Base-by-base conservation (phyloP, 2,329 filamentous ascomycete genomes). In the Trichophyton simii region DNA sequence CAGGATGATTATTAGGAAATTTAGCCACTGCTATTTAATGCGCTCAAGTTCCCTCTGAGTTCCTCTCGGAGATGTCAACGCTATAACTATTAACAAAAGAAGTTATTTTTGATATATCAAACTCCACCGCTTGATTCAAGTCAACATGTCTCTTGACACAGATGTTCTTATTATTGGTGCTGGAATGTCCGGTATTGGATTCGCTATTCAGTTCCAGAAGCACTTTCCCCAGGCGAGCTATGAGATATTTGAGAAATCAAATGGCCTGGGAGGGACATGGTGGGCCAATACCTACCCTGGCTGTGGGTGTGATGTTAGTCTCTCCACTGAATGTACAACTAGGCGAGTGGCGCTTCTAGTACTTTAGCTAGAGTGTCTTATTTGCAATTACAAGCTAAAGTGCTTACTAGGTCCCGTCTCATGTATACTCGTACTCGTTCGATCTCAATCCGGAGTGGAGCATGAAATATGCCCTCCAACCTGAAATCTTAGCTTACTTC, bases 101-200 rank as follows among this genome's bases (percentile, higher is more conserved):
- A 6, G 3, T 18, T 28, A 20, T 28, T 52, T 3, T 3, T n/a
- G 8, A 28, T 52, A 52, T 15, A 28, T 13, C 11, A 4, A 22
- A 6, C 22, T 15, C 8, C 20, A 3, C 13, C 22, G 9, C 13
- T 13, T n/a, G 20, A n/a, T 38, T 18, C 15, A 36, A 8, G 13
- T 34, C 2, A 68, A 3, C 11, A 66, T 74, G 70, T 69, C 70
- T 36, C 68, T 74, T 59, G 75, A 77, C 64, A 75, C 73, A 2
- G 77, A 80, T 65, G 73, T 79, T 60, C 71, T 80, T 31, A 78
- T 80, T 52, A 78, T 80, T 44, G 78, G 78, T n/a, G 78, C 76
- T n/a, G 78, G 78, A 63, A 74, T 76, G 70, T 76, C 73, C 36
- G 78, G 78, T 36, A 64, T 79, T 15, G 76, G 74, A n/a, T 70